A percentile compares a stretch with the other conserved stretches of the same genome.
phyloP scores from a whole-genome alignment of 129 eudicot genomes.

The Ambrosia artemisiifolia region DNA sequence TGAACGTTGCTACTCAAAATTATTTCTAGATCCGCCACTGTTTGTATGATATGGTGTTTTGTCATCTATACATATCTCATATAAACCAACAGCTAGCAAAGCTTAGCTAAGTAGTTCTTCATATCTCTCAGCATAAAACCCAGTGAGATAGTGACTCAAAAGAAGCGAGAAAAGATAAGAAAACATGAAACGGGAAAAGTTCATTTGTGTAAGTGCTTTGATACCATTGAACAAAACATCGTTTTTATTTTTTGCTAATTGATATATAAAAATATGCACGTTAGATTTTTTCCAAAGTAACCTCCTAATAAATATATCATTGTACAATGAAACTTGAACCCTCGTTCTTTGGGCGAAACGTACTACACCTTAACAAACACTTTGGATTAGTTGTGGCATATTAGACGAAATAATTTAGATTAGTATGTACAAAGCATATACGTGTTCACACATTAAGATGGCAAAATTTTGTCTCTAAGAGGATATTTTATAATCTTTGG shows the following conservation, averaged over 20 bases:
- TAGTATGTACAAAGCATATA: slow-evolving; percentile 24
- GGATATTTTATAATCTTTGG: neutral
- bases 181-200: neutral
- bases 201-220: neutral
- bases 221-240: neutral
- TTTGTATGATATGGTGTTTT: neutral
- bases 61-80: neutral
- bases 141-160: neutral
- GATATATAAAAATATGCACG: neutral
- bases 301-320: too few species aligned
- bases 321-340: too few species aligned
- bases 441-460: slow-evolving; percentile 24
- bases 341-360: too few species aligned
- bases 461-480: slow-evolving; percentile 14
- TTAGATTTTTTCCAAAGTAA: neutral
- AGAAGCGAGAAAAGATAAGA: neutral
- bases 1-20: too few species aligned
- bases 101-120: neutral
- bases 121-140: neutral
- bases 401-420: neutral
- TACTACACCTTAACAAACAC: too few species aligned
- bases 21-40: too few species aligned
- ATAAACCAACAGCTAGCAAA: neutral
- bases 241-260: neutral
- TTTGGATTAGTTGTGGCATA: neutral